phyloP scores from a whole-genome alignment of 306 rosid genomes.

The Sesbania bispinosa region DNA sequence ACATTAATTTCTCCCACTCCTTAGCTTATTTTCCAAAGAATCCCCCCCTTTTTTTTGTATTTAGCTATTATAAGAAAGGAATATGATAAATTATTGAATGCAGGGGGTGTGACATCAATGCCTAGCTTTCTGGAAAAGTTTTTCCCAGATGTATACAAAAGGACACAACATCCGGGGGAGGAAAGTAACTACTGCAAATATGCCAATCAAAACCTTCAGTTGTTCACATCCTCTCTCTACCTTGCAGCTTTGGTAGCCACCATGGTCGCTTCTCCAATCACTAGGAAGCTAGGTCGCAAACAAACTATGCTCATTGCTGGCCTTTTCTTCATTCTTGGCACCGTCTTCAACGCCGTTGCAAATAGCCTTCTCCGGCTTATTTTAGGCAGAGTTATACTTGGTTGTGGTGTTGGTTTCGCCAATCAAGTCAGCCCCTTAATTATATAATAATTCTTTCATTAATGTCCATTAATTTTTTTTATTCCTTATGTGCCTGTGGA shows the following conservation, averaged over 20 bases:
- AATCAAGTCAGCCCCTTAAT: no score
- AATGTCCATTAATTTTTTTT: no score
- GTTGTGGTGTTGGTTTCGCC: constrained; percentile 86
- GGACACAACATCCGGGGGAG: background rate
- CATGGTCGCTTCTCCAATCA: constrained; percentile 52
- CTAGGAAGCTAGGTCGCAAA: constrained; percentile 52
- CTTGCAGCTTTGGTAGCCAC: constrained; percentile 63
- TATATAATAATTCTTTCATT: no score
- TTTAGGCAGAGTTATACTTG: constrained; percentile 56
- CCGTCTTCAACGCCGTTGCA: constrained; percentile 47
- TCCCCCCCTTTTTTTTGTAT: no score
- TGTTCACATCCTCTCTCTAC: constrained; percentile 77
- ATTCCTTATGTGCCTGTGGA: no score
- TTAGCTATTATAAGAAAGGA: no score
- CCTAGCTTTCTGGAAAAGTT: constrained; percentile 43
- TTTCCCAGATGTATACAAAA: constrained; percentile 50
- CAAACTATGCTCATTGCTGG: constrained; percentile 74
- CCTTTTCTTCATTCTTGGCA: constrained; percentile 51
- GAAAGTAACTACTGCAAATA: no score
- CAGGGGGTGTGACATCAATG: constrained; percentile 78
- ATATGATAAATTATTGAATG: background rate
- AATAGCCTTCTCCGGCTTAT: constrained; percentile 48
- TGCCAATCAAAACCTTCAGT: no score
- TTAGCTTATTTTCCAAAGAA: no score
- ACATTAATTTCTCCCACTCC: no score